Conservation (phyloP, 176 grass and related monocot genomes). For the Saccharum officinarum region DNA sequence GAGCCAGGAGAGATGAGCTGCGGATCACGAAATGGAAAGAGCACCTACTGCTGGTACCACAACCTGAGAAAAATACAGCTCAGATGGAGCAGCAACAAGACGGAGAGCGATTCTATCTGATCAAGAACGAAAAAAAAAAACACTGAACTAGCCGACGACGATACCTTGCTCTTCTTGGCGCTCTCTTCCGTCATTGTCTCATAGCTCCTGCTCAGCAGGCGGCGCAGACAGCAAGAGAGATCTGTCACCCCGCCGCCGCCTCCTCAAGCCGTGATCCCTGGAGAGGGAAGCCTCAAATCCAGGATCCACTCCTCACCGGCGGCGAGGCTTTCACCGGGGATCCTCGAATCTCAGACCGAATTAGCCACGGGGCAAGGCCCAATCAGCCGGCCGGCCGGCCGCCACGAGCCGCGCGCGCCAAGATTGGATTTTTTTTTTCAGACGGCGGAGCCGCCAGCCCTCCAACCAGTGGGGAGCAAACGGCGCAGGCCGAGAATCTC, state of each 20-base stretch:
- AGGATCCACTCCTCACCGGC: not conserved
- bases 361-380: not conserved
- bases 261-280: not conserved
- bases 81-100: slow-evolving; percentile 9
- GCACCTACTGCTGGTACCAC: slow-evolving; percentile 11
- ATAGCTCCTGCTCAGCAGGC: slow-evolving; percentile 38
- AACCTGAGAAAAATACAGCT: slow-evolving; percentile 29
- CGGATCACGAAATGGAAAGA: slow-evolving; percentile 23
- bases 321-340: not conserved
- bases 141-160: not conserved
- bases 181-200: slow-evolving; percentile 79
- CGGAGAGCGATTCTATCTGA: not conserved
- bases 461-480: not conserved
- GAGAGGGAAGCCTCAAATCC: slow-evolving; percentile 23
- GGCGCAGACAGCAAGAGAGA: slow-evolving; percentile 35
- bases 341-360: slow-evolving; percentile 19
- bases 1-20: not conserved
- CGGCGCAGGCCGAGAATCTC: slow-evolving; percentile 2
- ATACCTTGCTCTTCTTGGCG: slow-evolving; percentile 81
- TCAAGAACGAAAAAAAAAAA: not conserved
- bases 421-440: slow-evolving; percentile 10
- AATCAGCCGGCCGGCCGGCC: not conserved
- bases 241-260: slow-evolving; percentile 9
- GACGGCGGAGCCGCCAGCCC: slow-evolving; percentile 21
- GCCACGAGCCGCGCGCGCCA: slow-evolving; percentile 3